phyloP scores from a whole-genome alignment of 108 stramenopile genomes.

The Seminavis robusta region DNA sequence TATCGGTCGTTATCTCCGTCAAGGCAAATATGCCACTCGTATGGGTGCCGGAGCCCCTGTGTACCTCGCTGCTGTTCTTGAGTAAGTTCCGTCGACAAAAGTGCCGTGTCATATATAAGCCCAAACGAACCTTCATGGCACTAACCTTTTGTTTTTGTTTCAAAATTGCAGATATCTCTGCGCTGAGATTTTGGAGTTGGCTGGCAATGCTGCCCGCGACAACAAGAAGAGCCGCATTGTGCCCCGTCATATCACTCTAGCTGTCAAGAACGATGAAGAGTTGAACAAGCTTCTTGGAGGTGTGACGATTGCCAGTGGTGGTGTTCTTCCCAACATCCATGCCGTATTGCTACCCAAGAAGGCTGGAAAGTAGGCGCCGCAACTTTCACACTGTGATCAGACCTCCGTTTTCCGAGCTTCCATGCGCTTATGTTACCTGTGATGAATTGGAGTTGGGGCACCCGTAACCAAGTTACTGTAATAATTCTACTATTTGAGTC shows the following conservation, averaged over 20 bases:
- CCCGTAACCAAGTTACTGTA: too few relatives aligned
- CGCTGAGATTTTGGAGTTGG: conserved; percentile 93
- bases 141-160: too few relatives aligned
- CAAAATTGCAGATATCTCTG: too few relatives aligned
- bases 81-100: too few relatives aligned
- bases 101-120: too few relatives aligned
- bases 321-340: conserved; percentile 98
- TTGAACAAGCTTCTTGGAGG: conserved; percentile 91
- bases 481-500: too few relatives aligned
- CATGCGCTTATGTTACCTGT: too few relatives aligned
- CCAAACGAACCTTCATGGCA: too few relatives aligned
- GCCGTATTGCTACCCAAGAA: conserved; percentile 93
- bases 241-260: conserved; percentile 93
- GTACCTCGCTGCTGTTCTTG: conserved; percentile 93
- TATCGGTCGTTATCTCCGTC: conserved; percentile 92
- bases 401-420: too few relatives aligned
- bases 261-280: conserved; percentile 95
- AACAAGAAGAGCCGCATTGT: conserved; percentile 95
- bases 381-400: too few relatives aligned
- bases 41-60: conserved; percentile 95
- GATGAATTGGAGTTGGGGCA: too few relatives aligned
- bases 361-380: conserved; percentile 31
- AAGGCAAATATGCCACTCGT: conserved; percentile 90
- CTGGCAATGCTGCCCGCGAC: conserved; percentile 96
- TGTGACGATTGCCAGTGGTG: conserved; percentile 94